A percentile compares a stretch with the other conserved stretches of the same genome.
Conservation (phyloP, 257 asterid genomes). For the Apocynum venetum region DNA sequence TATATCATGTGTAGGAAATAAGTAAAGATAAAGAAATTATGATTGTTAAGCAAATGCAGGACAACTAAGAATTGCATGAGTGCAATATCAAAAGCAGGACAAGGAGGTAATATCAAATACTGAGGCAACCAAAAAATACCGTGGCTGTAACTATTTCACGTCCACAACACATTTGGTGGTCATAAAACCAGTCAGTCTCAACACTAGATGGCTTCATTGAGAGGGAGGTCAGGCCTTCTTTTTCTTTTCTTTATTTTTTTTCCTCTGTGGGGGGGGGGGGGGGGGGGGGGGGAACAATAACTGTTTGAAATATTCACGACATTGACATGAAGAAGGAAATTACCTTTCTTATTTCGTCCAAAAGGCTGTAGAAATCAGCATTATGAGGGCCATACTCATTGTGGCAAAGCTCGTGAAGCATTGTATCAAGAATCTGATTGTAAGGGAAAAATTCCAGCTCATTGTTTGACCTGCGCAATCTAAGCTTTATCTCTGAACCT, state of each 20-base stretch:
- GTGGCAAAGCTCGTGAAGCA: conserved; percentile 97
- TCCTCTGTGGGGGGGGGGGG: neutral
- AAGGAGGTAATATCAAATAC: neutral
- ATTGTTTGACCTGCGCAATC: conserved; percentile 71
- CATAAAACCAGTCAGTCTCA: neutral
- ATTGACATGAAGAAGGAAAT: neutral
- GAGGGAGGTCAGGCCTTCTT: neutral
- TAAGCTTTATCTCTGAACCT: conserved; percentile 71
- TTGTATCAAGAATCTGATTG: conserved; percentile 62
- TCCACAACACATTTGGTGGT: neutral
- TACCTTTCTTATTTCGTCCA: conserved; percentile 81
- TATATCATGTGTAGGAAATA: neutral
- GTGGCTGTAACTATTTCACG: neutral
- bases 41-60: neutral
- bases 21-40: neutral
- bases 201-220: neutral
- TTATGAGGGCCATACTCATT: conserved; percentile 73
- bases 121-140: neutral
- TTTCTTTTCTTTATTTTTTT: neutral
- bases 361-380: conserved; percentile 75
- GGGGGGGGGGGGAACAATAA: neutral
- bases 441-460: conserved; percentile 76
- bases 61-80: neutral
- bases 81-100: neutral
- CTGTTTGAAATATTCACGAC: neutral